phyloP scores from a whole-genome alignment of 257 asterid genomes.

The Fraxinus anomala region DNA sequence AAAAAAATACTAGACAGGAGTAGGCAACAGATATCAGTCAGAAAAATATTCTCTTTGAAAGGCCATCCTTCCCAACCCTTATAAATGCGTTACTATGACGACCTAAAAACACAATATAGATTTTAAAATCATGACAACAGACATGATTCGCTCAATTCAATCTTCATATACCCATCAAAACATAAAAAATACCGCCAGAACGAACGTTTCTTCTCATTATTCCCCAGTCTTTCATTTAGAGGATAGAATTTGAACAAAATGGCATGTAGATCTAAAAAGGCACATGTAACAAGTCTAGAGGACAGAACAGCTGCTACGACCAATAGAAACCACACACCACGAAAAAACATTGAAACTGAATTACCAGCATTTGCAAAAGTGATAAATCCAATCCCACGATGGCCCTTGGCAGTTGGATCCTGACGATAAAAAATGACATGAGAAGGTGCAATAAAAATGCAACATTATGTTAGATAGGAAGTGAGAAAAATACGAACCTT shows the following conservation, averaged over 20 bases:
- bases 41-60: constrained; percentile 17
- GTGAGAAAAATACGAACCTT: constrained; percentile 58
- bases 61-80: constrained; percentile 14
- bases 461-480: background rate
- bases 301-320: background rate
- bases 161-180: background rate
- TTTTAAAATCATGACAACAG: constrained; percentile 5
- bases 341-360: constrained; percentile 19
- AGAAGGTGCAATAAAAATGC: constrained; percentile 10
- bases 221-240: background rate
- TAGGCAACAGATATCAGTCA: background rate
- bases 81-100: background rate
- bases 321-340: constrained; percentile 3
- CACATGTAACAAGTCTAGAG: background rate
- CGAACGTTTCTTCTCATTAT: background rate
- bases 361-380: constrained; percentile 86
- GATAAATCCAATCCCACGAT: constrained; percentile 97
- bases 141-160: background rate
- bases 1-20: background rate
- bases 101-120: background rate
- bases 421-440: constrained; percentile 30
- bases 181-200: background rate
- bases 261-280: background rate
- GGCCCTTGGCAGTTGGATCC: constrained; percentile 92
- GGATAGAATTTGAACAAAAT: background rate